These are phyloP conservation scores for Tetrahymena malaccensis DNA, from an alignment of 73 alveolate species.

Conservation along the genomic window DNA sequence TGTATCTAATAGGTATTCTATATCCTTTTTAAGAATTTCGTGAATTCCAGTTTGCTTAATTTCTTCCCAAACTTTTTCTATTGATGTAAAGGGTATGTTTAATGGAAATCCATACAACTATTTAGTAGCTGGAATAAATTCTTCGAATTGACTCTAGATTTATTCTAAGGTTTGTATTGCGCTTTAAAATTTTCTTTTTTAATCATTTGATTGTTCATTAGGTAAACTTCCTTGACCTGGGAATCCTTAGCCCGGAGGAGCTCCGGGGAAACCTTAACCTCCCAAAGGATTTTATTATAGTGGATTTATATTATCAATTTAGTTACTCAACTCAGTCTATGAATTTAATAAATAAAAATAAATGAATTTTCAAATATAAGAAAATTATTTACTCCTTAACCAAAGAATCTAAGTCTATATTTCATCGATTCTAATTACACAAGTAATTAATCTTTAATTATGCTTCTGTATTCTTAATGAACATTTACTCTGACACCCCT, in stretches of 20 bases:
- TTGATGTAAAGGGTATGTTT: conserved; percentile 65
- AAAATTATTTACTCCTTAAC: background rate
- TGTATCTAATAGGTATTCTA: conserved; percentile 75
- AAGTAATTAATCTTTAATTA: conserved; percentile 46
- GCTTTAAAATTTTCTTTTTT: background rate
- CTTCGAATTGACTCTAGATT: background rate
- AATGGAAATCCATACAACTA: conserved; percentile 88
- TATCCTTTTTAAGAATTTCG: conserved; percentile 76
- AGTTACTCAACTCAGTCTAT: background rate
- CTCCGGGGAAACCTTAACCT: background rate
- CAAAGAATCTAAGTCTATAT: conserved; percentile 47
- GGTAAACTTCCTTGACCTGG: conserved; percentile 17
- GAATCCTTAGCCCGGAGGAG: background rate
- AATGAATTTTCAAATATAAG: no score
- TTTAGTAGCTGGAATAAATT: conserved; percentile 32
- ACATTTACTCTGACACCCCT: conserved; percentile 29
- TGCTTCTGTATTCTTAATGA: conserved; percentile 43
- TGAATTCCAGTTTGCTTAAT: conserved; percentile 89
- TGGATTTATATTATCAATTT: background rate
- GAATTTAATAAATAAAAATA: background rate
- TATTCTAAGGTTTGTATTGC: conserved; percentile 22
- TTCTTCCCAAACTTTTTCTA: conserved; percentile 89
- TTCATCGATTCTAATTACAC: conserved; percentile 40
- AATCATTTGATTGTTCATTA: background rate
- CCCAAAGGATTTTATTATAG: background rate